Percentiles rank a stretch among this genome's conserved stretches.
These are phyloP conservation scores for Triticum dicoccoides DNA, from an alignment of 176 grass and related monocot species.

Conservation along the genomic window DNA sequence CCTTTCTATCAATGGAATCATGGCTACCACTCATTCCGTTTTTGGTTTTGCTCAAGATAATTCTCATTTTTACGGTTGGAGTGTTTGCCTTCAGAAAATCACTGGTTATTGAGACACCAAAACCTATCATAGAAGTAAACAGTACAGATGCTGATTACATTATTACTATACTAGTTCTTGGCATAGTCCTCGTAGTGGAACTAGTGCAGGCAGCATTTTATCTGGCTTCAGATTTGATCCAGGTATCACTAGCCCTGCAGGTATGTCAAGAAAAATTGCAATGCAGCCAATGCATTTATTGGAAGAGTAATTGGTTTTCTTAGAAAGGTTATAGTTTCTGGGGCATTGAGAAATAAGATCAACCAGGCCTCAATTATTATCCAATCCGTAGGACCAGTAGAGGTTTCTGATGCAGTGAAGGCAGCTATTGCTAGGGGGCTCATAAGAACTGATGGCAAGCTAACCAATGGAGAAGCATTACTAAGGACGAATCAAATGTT, in stretches of 20 bases:
- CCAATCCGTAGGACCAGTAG: rapidly evolving
- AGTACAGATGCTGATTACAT: no score
- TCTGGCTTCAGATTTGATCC: no score
- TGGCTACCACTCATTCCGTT: no score
- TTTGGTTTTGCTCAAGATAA: background rate
- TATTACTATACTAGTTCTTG: no score
- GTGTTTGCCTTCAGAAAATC: no score
- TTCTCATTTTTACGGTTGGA: background rate
- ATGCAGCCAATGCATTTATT: background rate
- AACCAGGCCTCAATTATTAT: background rate
- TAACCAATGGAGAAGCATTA: background rate
- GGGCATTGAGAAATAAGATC: background rate
- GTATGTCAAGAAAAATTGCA: no score
- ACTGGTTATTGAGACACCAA: no score
- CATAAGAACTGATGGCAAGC: background rate
- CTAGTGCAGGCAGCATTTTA: no score
- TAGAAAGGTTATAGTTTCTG: background rate
- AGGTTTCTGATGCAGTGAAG: background rate
- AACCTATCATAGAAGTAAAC: no score
- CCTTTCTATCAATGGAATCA: background rate
- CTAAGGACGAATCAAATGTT: background rate
- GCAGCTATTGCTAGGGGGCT: background rate
- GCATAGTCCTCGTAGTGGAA: no score
- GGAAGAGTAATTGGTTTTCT: background rate
- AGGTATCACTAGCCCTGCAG: no score